Base-by-base conservation (phyloP, 148 eudicot species). In the Camellia japonica region DNA sequence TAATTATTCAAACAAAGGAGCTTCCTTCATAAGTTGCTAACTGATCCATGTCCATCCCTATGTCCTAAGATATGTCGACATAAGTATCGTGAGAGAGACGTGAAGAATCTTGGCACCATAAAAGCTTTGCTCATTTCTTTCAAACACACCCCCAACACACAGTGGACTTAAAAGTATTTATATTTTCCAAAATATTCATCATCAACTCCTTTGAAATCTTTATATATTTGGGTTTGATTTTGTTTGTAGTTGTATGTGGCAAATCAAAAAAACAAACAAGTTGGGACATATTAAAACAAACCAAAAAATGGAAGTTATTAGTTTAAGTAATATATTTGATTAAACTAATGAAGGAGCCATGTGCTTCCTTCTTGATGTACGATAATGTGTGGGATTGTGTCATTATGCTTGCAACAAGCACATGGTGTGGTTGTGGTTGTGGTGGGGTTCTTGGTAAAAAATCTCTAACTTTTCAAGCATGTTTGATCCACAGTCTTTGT, bases 381-480 rank as follows among this genome's bases (percentile, higher is more conserved):
- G 61, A 85, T 67, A 73, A 19, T 19, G 20, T 69, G 72, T 75
- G 75, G 80, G 80, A 52, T 10, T 30, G 62, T 84, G 85, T 86
- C 66, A 77, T 77, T 87, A 56, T 84, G 65, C 63, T 78, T 80
- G 58, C 74, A 30, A 63, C 82, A 80, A 71, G 89, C 86, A 90
- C 90, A 89, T 87, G 89, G 77, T 59, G 66, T 63, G 78, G 69
- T 84, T 78, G 85, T 84, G 80, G 81, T 75, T 76, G 69, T 74
- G 84, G 86, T 84, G 78, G 85, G 84, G 78, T 80, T 69, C 68
- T 55, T 59, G 73, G 60, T 13, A 3, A 71, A 68, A 74, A 78
- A 60, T 23, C 62, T 52, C 58, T 56, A 70, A n/a, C 81, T 83
- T 89, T 85, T 83, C 51, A 76, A 71, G 84, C 82, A 83, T 80